Base-by-base conservation (phyloP, 768 basidiomycete species). In the Tulasnella sp. region DNA sequence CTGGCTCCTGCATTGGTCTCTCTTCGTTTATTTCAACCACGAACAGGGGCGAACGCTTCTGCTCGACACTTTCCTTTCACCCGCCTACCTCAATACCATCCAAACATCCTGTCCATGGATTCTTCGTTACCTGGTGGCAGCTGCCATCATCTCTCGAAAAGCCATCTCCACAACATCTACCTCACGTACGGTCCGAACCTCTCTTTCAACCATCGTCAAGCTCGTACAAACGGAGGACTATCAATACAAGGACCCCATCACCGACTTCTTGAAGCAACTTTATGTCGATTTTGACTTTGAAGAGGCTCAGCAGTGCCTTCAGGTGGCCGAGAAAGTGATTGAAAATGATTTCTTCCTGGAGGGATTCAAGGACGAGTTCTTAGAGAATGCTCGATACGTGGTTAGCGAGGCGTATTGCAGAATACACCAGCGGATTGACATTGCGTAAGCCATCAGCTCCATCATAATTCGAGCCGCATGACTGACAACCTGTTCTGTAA, bases 21-120 rank as follows among this genome's bases (percentile, higher is more conserved):
- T 99, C 43, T 98, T 96, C 65, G 90, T 96, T 50, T 98, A 93
- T 70, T 99, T 91, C 72, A 96, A 95, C 70, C 88, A 96, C 67
- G 79, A 81, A 0, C 79, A 91, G 59, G 91, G 89, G 24, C 81
- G 91, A 35, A 86, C 85, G 0, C 78, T 88, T 15, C 80, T 98
- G 52, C 81, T 99, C 58, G 95, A 98, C 63, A 89, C 87, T 0
- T 99, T 96, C 81, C 82, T 98, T 63, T 76, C 85, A 16, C 92
- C 92, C 1, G 85, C 86, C 0, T 98, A 96, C 72, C 83, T 99
- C 65, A 95, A 96, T 70, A 96, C 95, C 10, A 92, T 98, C 64
- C 95, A 98, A 66, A 95, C 92, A 0, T 80, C 90, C 3, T 86
- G 75, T 48, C 92, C 93, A 0, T 95, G 92, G 84, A 75, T 98